A percentile compares a stretch with the other conserved stretches of the same genome.
phyloP scores from a whole-genome alignment of 108 stramenopile species.

The Schizochytrium sp. region DNA sequence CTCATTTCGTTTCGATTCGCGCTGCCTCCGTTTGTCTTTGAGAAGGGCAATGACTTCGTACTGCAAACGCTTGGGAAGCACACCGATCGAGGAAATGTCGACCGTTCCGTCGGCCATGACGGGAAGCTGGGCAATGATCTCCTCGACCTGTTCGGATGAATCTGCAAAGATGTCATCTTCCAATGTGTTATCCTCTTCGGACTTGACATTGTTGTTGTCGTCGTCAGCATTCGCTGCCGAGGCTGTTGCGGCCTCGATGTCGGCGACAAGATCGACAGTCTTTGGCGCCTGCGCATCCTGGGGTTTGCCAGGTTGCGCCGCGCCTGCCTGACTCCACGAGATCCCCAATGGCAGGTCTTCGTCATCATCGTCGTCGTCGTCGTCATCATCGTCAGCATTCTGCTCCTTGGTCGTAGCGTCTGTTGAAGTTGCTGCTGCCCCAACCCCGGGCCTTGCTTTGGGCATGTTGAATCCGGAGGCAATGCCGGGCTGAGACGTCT shows the following conservation, averaged over 20 bases:
- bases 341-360: not conserved
- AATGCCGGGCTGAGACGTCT: not conserved
- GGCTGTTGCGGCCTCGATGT: not conserved
- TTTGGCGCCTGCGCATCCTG: not conserved
- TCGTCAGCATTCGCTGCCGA: not conserved
- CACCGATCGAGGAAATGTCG: conserved; percentile 51
- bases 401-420: not conserved
- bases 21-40: conserved; percentile 52
- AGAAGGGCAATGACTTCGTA: conserved; percentile 68
- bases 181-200: not conserved
- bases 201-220: not conserved
- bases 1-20: conserved; percentile 69
- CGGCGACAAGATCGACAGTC: not conserved
- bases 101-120: conserved; percentile 17
- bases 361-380: not conserved
- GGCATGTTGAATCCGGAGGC: not conserved
- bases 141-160: not conserved
- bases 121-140: conserved; percentile 22
- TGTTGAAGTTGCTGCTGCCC: not conserved
- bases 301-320: not conserved
- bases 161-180: not conserved
- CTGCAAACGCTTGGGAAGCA: conserved; percentile 61
- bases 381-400: not conserved
- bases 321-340: not conserved
- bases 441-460: not conserved